Conservation (phyloP, 2,329 filamentous ascomycete genomes). For the Trichoderma sp. region DNA sequence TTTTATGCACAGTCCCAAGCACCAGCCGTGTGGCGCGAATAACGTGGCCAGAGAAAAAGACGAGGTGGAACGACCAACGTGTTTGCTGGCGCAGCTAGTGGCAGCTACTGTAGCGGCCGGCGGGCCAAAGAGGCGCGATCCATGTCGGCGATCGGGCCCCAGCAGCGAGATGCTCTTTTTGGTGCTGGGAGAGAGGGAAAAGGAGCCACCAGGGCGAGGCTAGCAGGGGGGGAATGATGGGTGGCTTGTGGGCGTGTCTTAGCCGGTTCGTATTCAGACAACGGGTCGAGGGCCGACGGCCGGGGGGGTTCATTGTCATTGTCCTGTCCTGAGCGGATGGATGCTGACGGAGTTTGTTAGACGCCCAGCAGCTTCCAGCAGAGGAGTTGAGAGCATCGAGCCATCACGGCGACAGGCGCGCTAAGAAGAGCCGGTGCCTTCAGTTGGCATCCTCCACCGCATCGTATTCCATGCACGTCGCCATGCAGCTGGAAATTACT, state of each 20-base stretch:
- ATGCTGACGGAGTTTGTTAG: too few relatives aligned
- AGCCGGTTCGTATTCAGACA: conserved; percentile 17
- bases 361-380: too few relatives aligned
- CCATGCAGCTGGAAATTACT: not conserved
- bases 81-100: conserved; percentile 16
- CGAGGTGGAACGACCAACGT: conserved; percentile 7
- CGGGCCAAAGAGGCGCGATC: conserved; percentile 10
- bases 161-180: conserved; percentile 3
- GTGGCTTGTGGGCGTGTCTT: conserved; percentile 4
- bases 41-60: not conserved
- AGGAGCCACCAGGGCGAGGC: conserved; percentile 3
- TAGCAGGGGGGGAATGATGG: not conserved
- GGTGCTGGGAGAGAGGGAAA: too few relatives aligned
- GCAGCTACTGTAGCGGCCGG: not conserved
- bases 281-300: not conserved
- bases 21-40: not conserved
- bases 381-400: not conserved
- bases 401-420: not conserved
- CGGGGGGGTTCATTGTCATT: not conserved
- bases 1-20: conserved; percentile 8
- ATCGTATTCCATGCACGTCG: conserved; percentile 1
- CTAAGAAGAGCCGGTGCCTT: not conserved
- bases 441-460: conserved; percentile 9
- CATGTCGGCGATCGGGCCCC: conserved; percentile 21
- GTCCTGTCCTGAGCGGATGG: too few relatives aligned